These are phyloP conservation scores for Polytolypa hystricis DNA, from an alignment of 2,329 filamentous ascomycete genomes.

Conservation along the genomic window DNA sequence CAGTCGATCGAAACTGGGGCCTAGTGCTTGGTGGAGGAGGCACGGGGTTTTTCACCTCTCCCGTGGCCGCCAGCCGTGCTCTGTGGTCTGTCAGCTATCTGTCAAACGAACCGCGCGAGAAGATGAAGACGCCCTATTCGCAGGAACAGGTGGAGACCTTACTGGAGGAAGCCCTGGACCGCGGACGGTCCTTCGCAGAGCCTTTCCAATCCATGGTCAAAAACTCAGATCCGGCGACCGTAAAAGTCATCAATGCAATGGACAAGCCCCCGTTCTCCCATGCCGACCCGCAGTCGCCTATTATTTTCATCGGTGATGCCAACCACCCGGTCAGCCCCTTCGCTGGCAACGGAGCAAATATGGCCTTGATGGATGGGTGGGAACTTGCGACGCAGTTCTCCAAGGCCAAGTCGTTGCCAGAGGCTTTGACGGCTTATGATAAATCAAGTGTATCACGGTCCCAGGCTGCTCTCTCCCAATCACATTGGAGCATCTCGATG, in stretches of 20 bases:
- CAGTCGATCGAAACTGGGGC: slow-evolving; percentile 30
- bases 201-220: slow-evolving; percentile 32
- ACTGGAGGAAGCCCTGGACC: slow-evolving; percentile 13
- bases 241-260: slow-evolving; percentile 31
- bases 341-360: slow-evolving; percentile 39
- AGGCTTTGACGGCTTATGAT: slow-evolving; percentile 27
- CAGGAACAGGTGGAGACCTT: slow-evolving; percentile 8
- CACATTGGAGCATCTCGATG: slow-evolving; percentile 10
- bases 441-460: slow-evolving; percentile 24
- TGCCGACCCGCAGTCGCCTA: slow-evolving; percentile 13
- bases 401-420: slow-evolving; percentile 13
- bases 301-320: slow-evolving; percentile 40
- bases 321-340: slow-evolving; percentile 43
- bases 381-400: slow-evolving; percentile 36
- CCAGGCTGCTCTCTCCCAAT: slow-evolving; percentile 4
- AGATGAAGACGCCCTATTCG: slow-evolving; percentile 8
- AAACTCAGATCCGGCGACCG: slow-evolving; percentile 28
- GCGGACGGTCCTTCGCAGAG: slow-evolving; percentile 28
- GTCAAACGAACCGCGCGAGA: slow-evolving; percentile 7
- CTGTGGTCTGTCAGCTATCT: slow-evolving; percentile 35
- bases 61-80: slow-evolving; percentile 30
- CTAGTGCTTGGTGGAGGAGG: slow-evolving; percentile 31
- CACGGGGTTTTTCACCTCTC: slow-evolving; percentile 35
- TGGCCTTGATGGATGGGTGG: slow-evolving; percentile 39
- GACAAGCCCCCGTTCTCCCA: slow-evolving; percentile 39